Evolutionary conservation across 1,139 yeast species (phyloP), one percentile per base, ranked within the genome.

Genomic region (Candida mesenterica): DNA sequence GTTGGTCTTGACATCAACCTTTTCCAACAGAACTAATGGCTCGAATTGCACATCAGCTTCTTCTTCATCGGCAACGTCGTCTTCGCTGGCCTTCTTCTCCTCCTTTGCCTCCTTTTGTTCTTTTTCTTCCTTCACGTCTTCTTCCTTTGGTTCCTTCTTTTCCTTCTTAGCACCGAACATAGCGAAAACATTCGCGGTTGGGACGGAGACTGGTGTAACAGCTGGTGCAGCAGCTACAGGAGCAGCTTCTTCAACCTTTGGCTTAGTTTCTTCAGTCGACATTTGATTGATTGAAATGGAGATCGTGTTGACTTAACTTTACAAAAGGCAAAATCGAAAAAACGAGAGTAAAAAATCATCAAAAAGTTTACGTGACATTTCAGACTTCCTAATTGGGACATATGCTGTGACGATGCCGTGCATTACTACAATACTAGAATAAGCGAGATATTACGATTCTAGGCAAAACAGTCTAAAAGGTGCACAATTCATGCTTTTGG

Each of bases 31-130:
- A 44, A 92, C 97, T 50, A 92, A 72, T 37, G 98, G 98, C 68
- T 92, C 97, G 55, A 92, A 94, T 63, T 92, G 96, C 42, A 92
- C 94, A 53, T 92, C 97, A 43, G 88, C 90, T 46, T 88, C 87
- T 62, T 87, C 97, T 56, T 85, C 92, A 16, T 76, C 94, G 38
- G 82, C 96, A 13, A 72, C 83, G 30, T 67, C 82, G 2, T 67
- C 78, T 4, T 65, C 76, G 15, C 59, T 63, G 10, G 55, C 57
- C 27, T 55, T 51, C 15, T 51, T 52, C 25, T 64, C 66, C 17
- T 59, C 57, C 38, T 60, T 57, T 28, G 54, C 56, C 33, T 61
- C 61, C 17, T 57, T 50, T 36, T 65, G 57, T 37, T 55, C 59
- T 39, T 56, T 61, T 34, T 69, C 65, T 37, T 61, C 61, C 46